These are phyloP conservation scores for Lenzites betulinus DNA, from an alignment of 768 basidiomycete species.

Conservation along the genomic window DNA sequence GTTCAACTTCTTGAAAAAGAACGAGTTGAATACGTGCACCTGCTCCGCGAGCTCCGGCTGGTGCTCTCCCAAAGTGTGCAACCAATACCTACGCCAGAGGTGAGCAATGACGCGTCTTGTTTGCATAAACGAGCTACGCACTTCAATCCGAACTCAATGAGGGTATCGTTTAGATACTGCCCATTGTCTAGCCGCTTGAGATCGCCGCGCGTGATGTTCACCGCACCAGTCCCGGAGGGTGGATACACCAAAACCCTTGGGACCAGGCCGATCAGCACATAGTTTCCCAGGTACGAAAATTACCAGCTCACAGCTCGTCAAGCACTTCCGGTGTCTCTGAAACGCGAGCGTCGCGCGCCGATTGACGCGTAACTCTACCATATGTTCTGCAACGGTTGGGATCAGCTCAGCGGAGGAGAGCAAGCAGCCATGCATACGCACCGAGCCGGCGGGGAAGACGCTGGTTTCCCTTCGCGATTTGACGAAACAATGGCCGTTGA, in stretches of 20 bases:
- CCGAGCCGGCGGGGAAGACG: not conserved
- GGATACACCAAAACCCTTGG: conserved; percentile 78
- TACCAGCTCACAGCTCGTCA: conserved; percentile 62
- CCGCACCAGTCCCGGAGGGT: conserved; percentile 64
- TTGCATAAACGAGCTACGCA: conserved; percentile 38
- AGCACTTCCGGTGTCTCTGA: conserved; percentile 38
- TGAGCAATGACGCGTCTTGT: not conserved
- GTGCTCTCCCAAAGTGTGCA: conserved; percentile 52
- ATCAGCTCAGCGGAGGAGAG: not conserved
- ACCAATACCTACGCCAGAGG: conserved; percentile 59
- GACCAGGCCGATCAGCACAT: conserved; percentile 1
- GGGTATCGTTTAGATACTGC: conserved; percentile 93
- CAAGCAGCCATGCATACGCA: not conserved
- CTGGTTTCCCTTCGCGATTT: not conserved
- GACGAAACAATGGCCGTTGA: not conserved
- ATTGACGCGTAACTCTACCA: conserved; percentile 12
- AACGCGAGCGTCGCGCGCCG: not conserved
- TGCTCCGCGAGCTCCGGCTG: conserved; percentile 67
- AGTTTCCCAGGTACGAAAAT: not conserved
- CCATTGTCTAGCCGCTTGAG: conserved; percentile 69
- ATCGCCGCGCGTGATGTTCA: conserved; percentile 84
- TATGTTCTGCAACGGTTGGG: not conserved
- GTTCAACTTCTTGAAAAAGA: conserved; percentile 95
- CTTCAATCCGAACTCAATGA: conserved; percentile 97
- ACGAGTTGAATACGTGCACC: conserved; percentile 93